Percentiles rank a stretch among this genome's conserved stretches.
phyloP scores from a whole-genome alignment of 192 early-diverging fungal species.

The Backusella macrospora region DNA sequence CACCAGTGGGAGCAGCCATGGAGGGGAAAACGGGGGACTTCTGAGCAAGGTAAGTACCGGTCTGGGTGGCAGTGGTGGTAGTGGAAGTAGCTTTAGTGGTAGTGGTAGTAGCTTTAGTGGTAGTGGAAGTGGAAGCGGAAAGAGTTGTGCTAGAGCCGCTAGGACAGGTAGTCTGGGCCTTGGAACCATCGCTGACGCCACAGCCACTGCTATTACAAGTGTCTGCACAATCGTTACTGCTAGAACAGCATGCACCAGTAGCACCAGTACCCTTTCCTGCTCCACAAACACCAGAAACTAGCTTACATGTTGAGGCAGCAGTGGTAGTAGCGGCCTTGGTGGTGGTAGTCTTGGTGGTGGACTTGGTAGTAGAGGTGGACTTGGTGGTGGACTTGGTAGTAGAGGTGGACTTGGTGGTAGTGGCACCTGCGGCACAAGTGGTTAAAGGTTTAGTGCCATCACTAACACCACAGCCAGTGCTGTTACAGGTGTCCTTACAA shows the following conservation, averaged over 20 bases:
- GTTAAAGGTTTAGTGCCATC: not conserved
- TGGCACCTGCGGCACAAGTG: not conserved
- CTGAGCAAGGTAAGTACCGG: slow-evolving; percentile 27
- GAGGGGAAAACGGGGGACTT: slow-evolving; percentile 10
- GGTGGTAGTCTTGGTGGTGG: not conserved
- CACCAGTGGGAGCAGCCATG: slow-evolving; percentile 24
- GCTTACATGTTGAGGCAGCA: not conserved
- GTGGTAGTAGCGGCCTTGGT: not conserved
- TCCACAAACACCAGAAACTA: slow-evolving; percentile 10
- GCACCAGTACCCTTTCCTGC: not conserved
- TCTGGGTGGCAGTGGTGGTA: not conserved
- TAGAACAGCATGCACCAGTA: not conserved
- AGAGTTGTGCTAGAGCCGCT: not conserved
- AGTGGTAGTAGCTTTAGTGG: not conserved
- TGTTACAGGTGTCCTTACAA: not conserved
- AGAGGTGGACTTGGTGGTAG: not conserved
- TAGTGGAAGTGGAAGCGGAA: not conserved
- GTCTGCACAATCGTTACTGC: not conserved
- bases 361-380: not conserved
- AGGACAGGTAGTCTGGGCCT: slow-evolving; percentile 8
- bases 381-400: not conserved
- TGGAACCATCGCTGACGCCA: not conserved
- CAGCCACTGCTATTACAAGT: not conserved
- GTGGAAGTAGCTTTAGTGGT: not conserved
- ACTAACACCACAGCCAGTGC: not conserved